These are phyloP conservation scores for Gliomastix tumulicola DNA, from an alignment of 2,329 filamentous ascomycete species.

Conservation along the genomic window DNA sequence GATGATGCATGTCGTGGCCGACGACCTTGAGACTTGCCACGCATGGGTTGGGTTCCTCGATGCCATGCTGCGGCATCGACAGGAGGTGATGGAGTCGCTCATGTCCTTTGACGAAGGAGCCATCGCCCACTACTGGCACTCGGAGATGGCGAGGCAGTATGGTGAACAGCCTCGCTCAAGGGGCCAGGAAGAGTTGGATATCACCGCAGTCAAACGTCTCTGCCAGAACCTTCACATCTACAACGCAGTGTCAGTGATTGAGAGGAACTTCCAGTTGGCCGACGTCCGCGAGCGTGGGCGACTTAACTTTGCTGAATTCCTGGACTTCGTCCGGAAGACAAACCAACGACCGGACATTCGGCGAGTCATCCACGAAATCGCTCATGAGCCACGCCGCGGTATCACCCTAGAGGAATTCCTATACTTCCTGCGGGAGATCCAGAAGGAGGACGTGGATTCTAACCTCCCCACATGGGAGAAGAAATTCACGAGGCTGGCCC, in stretches of 20 bases:
- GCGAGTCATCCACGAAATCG: constrained; percentile 60
- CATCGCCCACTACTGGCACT: constrained; percentile 77
- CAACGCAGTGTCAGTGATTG: constrained; percentile 68
- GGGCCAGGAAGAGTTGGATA: constrained; percentile 66
- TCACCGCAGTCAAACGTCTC: constrained; percentile 71
- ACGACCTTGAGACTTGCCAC: constrained; percentile 61
- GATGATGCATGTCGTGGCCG: constrained; percentile 80
- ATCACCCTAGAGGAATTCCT: constrained; percentile 71
- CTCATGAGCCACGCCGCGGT: constrained; percentile 44
- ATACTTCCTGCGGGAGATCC: constrained; percentile 63
- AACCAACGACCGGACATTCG: constrained; percentile 79
- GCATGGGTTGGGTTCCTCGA: constrained; percentile 83
- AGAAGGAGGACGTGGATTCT: constrained; percentile 67
- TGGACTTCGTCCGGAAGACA: constrained; percentile 73
- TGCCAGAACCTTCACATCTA: constrained; percentile 92
- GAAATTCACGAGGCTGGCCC: constrained; percentile 64
- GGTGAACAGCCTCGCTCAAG: constrained; percentile 39
- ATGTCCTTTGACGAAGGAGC: constrained; percentile 80
- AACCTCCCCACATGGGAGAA: constrained; percentile 62
- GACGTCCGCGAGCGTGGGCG: constrained; percentile 57
- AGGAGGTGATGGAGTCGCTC: constrained; percentile 83
- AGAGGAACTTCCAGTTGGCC: constrained; percentile 65
- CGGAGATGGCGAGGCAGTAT: constrained; percentile 69
- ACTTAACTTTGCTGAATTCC: constrained; percentile 75
- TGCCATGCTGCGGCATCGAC: constrained; percentile 75